Conservation (phyloP, 2,329 filamentous ascomycete species). For the Fusarium duplospermum region DNA sequence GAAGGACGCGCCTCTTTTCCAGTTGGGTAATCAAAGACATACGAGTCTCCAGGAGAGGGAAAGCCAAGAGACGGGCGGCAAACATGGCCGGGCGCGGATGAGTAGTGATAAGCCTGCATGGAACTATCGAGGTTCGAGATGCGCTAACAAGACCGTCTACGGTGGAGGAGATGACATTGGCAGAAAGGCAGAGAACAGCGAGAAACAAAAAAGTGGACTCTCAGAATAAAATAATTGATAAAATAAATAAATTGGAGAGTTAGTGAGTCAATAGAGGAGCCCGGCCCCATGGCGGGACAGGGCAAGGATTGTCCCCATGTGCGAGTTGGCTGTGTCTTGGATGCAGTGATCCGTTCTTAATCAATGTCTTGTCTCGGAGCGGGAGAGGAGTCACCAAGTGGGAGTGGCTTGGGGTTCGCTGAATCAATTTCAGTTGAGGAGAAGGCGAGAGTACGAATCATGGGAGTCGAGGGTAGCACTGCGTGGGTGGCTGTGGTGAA, state of each 20-base stretch:
- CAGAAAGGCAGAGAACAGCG: not conserved
- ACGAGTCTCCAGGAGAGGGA: not conserved
- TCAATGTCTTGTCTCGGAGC: constrained; percentile 22
- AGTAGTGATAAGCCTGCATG: constrained; percentile 25
- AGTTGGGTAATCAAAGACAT: not conserved
- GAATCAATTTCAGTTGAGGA: constrained; percentile 26
- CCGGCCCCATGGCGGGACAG: not conserved
- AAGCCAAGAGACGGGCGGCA: not conserved
- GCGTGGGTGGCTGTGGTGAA: not conserved
- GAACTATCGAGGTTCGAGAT: constrained; percentile 17
- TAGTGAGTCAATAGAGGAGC: not conserved
- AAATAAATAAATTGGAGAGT: not conserved
- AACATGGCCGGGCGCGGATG: constrained; percentile 5
- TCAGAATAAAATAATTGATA: not conserved
- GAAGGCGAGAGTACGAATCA: not conserved
- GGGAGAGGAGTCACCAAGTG: constrained; percentile 3
- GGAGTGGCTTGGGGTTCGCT: constrained; percentile 11
- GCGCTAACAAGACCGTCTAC: constrained; percentile 24
- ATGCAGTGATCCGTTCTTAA: not conserved
- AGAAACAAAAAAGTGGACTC: constrained; percentile 12
- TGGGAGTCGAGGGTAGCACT: not conserved
- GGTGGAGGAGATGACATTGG: constrained; percentile 13
- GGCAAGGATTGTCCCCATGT: not conserved
- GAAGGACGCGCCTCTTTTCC: not conserved
- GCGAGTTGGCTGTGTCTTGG: not conserved